Percentiles rank a stretch among this genome's conserved stretches.
These are phyloP conservation scores for Hypoxylon sp. DNA, from an alignment of 2,329 filamentous ascomycete genomes.

Conservation along the genomic window DNA sequence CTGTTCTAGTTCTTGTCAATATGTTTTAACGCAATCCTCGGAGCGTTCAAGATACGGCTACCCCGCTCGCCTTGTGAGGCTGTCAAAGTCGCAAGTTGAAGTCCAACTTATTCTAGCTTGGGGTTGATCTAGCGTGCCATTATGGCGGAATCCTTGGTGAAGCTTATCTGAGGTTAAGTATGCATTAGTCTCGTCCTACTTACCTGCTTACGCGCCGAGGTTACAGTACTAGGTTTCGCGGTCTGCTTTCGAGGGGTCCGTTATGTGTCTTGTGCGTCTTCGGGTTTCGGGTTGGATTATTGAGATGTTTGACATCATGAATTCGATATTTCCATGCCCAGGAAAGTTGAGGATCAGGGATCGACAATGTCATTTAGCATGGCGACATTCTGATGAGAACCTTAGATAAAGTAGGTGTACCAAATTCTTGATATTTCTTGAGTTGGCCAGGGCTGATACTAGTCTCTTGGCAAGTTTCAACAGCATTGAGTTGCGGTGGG, in stretches of 20 bases:
- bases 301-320: slow-evolving; percentile 18
- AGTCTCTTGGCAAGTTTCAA: slow-evolving; percentile 69
- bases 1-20: slow-evolving; percentile 16
- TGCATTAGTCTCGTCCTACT: slow-evolving; percentile 40
- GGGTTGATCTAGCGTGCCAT: slow-evolving; percentile 27
- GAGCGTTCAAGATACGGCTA: slow-evolving; percentile 12
- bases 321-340: background rate
- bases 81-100: slow-evolving; percentile 20
- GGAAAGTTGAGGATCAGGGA: slow-evolving; percentile 16
- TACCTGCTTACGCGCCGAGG: slow-evolving; percentile 21
- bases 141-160: slow-evolving; percentile 29
- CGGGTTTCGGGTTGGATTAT: slow-evolving; percentile 35
- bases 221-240: slow-evolving; percentile 15
- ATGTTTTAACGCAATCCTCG: slow-evolving; percentile 26
- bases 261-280: slow-evolving; percentile 47
- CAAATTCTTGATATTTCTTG: slow-evolving; percentile 41
- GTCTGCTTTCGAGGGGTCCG: slow-evolving; percentile 34
- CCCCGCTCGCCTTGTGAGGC: slow-evolving; percentile 13
- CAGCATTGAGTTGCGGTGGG: slow-evolving; percentile 49
- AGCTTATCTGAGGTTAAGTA: slow-evolving; percentile 40
- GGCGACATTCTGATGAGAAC: slow-evolving; percentile 1
- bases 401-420: slow-evolving; percentile 25
- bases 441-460: slow-evolving; percentile 60
- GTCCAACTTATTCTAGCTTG: slow-evolving; percentile 4
- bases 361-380: background rate